Evolutionary conservation across 768 basidiomycete species (phyloP).

Genomic region (Macrolepiota dolichaula): DNA sequence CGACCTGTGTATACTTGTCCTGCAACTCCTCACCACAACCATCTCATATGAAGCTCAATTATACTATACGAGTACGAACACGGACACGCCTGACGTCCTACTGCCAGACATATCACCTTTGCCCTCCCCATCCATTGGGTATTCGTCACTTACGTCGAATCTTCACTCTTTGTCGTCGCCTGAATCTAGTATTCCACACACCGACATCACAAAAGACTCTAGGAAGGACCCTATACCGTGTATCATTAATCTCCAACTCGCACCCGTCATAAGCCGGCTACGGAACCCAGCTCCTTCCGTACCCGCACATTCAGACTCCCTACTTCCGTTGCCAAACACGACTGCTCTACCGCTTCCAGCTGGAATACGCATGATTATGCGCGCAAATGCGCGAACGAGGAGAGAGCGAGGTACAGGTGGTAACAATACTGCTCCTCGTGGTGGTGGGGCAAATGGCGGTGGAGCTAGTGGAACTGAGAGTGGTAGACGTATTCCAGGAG

Average conservation of each 20-base stretch:
- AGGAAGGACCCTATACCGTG: constrained; percentile 15
- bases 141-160: not conserved
- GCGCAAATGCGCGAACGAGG: constrained; percentile 28
- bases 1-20: constrained; percentile 62
- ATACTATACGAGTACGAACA: constrained; percentile 33
- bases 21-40: constrained; percentile 64
- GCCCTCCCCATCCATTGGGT: constrained; percentile 11
- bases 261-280: constrained; percentile 52
- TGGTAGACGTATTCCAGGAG: constrained; percentile 31
- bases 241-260: constrained; percentile 62
- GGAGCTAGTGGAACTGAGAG: constrained; percentile 6
- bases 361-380: constrained; percentile 49
- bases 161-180: constrained; percentile 19
- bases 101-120: constrained; percentile 20
- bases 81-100: constrained; percentile 38
- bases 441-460: constrained; percentile 1
- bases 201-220: constrained; percentile 19
- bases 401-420: constrained; percentile 7
- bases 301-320: constrained; percentile 24
- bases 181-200: constrained; percentile 12
- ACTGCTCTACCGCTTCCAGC: constrained; percentile 49
- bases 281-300: constrained; percentile 45
- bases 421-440: constrained; percentile 3
- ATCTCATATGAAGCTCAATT: constrained; percentile 65
- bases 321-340: constrained; percentile 61